These are phyloP conservation scores for Trichophyton simii DNA, from an alignment of 2,329 filamentous ascomycete species.

Conservation along the genomic window DNA sequence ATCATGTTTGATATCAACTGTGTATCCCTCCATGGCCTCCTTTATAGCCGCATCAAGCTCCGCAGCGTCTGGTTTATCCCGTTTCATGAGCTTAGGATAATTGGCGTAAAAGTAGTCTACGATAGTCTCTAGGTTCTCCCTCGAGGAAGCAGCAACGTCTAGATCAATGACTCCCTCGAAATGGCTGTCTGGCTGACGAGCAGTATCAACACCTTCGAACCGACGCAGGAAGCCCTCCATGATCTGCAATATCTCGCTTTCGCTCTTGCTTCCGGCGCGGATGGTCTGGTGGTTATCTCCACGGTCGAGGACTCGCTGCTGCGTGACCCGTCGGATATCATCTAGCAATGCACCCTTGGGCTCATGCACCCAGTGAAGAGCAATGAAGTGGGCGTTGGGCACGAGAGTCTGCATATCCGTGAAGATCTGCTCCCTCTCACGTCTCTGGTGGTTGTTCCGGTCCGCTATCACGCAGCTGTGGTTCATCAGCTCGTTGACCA, in stretches of 20 bases:
- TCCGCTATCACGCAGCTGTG: constrained; percentile 74
- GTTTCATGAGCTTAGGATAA: constrained; percentile 63
- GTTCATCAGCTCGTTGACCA: constrained; percentile 52
- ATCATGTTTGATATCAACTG: constrained; percentile 61
- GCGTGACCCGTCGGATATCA: constrained; percentile 61
- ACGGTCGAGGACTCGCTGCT: constrained; percentile 64
- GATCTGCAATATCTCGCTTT: constrained; percentile 66
- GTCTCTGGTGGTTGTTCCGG: constrained; percentile 81
- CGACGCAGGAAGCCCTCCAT: constrained; percentile 89
- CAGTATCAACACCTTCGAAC: constrained; percentile 64
- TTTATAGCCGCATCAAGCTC: constrained; percentile 71
- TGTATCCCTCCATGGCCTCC: constrained; percentile 62
- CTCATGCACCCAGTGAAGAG: constrained; percentile 78
- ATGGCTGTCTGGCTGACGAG: constrained; percentile 57
- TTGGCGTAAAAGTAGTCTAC: constrained; percentile 57
- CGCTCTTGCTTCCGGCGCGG: constrained; percentile 61
- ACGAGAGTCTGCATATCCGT: constrained; percentile 56
- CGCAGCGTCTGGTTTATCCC: constrained; percentile 53
- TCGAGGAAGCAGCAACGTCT: constrained; percentile 62
- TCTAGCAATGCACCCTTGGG: constrained; percentile 48
- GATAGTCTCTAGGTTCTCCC: constrained; percentile 71
- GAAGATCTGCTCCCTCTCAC: constrained; percentile 79
- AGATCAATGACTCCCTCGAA: constrained; percentile 82
- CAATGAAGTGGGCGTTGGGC: constrained; percentile 59
- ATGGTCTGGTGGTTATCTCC: constrained; percentile 98